Conservation (phyloP, 2,329 filamentous ascomycete genomes). For the Acrocalymma vagum region DNA sequence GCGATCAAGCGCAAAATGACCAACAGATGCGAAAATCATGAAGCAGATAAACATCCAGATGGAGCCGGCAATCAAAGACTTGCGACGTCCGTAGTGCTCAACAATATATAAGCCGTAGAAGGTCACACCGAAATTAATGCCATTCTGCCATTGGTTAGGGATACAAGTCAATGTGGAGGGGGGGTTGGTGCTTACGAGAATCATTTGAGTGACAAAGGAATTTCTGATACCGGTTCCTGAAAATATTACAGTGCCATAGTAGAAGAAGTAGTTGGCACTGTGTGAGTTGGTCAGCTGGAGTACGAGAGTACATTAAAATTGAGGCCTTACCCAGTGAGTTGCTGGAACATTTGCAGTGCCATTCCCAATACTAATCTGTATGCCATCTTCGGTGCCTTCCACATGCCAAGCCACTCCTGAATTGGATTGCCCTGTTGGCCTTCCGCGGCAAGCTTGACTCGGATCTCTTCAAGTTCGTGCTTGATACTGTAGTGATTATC, state of each 20-base stretch:
- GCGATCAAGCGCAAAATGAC: conserved; percentile 51
- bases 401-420: conserved; percentile 63
- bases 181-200: too few species aligned
- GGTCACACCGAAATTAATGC: conserved; percentile 56
- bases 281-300: conserved; percentile 43
- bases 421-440: conserved; percentile 52
- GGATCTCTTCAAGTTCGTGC: conserved; percentile 63
- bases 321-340: conserved; percentile 63
- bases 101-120: conserved; percentile 56
- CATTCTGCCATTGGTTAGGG: too few species aligned
- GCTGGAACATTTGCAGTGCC: conserved; percentile 69
- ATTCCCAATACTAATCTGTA: conserved; percentile 70
- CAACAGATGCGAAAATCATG: conserved; percentile 58
- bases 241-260: conserved; percentile 57
- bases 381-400: conserved; percentile 71
- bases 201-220: conserved; percentile 56
- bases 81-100: conserved; percentile 55
- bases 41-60: conserved; percentile 65
- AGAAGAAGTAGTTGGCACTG: conserved; percentile 70
- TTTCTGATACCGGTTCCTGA: conserved; percentile 49
- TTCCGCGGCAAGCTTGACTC: conserved; percentile 62
- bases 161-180: too few species aligned
- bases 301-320: conserved; percentile 65
- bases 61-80: conserved; percentile 53
- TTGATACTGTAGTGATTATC: conserved; percentile 62